phyloP scores from a whole-genome alignment of 148 eudicot species.

The Vaccinium darrowii region DNA sequence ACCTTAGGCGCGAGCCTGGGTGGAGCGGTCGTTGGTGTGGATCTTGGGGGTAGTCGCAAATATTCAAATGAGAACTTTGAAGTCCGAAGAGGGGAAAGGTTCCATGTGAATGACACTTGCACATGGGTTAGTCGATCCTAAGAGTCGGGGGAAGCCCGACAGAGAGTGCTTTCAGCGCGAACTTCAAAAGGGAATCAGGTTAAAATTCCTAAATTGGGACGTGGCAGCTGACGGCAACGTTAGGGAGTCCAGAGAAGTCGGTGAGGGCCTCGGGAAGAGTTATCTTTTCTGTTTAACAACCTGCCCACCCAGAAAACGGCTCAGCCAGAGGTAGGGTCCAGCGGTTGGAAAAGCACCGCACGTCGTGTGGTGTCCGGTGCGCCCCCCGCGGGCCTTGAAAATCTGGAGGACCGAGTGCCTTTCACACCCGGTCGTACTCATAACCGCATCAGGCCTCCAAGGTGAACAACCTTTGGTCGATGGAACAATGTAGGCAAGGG shows the following conservation, averaged over 20 bases:
- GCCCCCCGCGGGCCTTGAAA: too few relatives aligned
- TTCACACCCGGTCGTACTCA: too few relatives aligned
- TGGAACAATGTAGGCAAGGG: too few relatives aligned
- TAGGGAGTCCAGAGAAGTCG: slow-evolving; percentile 37
- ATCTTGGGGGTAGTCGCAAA: slow-evolving; percentile 62
- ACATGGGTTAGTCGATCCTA: slow-evolving; percentile 46
- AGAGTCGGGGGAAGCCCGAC: slow-evolving; percentile 18
- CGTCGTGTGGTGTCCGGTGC: too few relatives aligned
- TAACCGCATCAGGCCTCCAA: too few relatives aligned
- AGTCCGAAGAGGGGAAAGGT: slow-evolving; percentile 53
- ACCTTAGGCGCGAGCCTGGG: slow-evolving; percentile 39
- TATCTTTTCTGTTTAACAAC: slow-evolving; percentile 43
- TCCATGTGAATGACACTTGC: slow-evolving; percentile 49
- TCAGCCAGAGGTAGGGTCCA: too few relatives aligned
- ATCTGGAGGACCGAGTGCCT: too few relatives aligned
- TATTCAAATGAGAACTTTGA: slow-evolving; percentile 57
- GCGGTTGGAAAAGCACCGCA: too few relatives aligned
- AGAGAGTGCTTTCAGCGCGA: background rate
- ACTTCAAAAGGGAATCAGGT: background rate
- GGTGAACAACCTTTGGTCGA: too few relatives aligned
- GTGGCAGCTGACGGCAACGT: background rate
- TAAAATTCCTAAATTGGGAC: background rate
- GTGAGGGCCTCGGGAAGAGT: slow-evolving; percentile 61
- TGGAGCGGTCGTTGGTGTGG: slow-evolving; percentile 48
- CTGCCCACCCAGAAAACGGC: too few relatives aligned